A percentile compares a stretch with the other conserved stretches of the same genome.
Evolutionary conservation across 2,329 filamentous ascomycete genomes (phyloP).

Genomic region (Lasiodiplodia hormozganensis): DNA sequence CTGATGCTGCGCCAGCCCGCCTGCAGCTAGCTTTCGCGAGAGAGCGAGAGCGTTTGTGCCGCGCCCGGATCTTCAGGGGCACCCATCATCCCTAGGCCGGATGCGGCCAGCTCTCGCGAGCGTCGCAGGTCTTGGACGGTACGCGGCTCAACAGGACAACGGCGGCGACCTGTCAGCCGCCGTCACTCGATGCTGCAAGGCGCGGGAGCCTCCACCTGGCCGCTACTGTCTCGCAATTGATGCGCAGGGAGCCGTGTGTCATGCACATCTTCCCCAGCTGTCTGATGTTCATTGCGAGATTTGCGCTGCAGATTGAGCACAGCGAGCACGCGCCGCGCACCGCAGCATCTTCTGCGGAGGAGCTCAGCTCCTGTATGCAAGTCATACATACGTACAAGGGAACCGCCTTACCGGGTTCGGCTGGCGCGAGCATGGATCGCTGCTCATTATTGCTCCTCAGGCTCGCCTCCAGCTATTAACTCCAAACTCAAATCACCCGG

Average conservation of each 20-base stretch:
- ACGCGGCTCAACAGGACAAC: constrained; percentile 20
- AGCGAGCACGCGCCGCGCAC: constrained; percentile 11
- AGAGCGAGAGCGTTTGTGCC: constrained; percentile 2
- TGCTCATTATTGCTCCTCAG: constrained; percentile 5
- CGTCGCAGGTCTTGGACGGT: constrained; percentile 1
- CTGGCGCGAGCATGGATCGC: constrained; percentile 24
- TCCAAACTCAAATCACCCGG: constrained; percentile 20
- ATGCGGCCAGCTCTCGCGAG: neutral
- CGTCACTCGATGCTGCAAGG: constrained; percentile 1
- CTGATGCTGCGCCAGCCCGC: constrained; percentile 20
- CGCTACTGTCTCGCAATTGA: constrained; percentile 12
- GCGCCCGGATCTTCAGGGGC: constrained; percentile 27
- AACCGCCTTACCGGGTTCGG: constrained; percentile 19
- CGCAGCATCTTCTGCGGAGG: constrained; percentile 8
- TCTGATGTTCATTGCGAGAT: constrained; percentile 28
- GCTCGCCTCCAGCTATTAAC: constrained; percentile 9
- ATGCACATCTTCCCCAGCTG: constrained; percentile 26
- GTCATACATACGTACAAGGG: constrained; percentile 22
- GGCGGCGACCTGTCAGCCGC: neutral
- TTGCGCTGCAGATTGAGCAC: constrained; percentile 22
- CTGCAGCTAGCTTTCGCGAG: constrained; percentile 11
- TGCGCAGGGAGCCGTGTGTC: constrained; percentile 14
- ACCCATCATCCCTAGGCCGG: constrained; percentile 13
- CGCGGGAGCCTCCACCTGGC: neutral
- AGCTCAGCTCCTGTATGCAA: constrained; percentile 21